Conservation (phyloP, 129 eudicot species). For the Chrysanthemum lavandulifolium region DNA sequence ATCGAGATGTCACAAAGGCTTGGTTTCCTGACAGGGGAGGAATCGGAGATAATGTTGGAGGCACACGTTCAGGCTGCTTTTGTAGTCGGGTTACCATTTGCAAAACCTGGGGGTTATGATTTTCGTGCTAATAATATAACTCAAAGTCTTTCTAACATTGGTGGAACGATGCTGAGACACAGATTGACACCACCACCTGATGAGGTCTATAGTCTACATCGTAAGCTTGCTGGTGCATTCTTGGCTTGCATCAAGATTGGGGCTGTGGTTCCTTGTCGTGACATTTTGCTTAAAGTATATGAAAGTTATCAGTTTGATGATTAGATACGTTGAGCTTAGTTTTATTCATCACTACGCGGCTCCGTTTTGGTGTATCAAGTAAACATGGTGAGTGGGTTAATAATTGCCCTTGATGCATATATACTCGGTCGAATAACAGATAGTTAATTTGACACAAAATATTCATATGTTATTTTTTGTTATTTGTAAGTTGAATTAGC, state of each 20-base stretch:
- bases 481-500: constrained; percentile 1
- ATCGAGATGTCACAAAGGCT: constrained; percentile 87
- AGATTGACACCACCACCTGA: constrained; percentile 97
- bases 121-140: constrained; percentile 78
- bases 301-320: constrained; percentile 62
- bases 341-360: background rate
- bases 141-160: constrained; percentile 72
- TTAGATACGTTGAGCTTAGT: constrained; percentile 7
- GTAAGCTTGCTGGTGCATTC: constrained; percentile 97
- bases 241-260: constrained; percentile 93
- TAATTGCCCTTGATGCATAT: constrained; percentile 25
- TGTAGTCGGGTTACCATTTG: constrained; percentile 86
- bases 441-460: background rate
- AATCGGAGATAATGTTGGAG: constrained; percentile 84
- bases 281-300: constrained; percentile 64
- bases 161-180: constrained; percentile 90
- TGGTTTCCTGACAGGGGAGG: constrained; percentile 80
- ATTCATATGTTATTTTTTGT: background rate
- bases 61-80: constrained; percentile 96
- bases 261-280: constrained; percentile 88
- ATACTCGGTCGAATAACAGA: constrained; percentile 14
- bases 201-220: constrained; percentile 92
- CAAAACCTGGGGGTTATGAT: constrained; percentile 71
- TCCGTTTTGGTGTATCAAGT: background rate
- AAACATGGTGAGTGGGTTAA: constrained; percentile 10